Evolutionary conservation across 768 basidiomycete genomes (phyloP).

Genomic region (Trichaptum fuscoviolaceum): DNA sequence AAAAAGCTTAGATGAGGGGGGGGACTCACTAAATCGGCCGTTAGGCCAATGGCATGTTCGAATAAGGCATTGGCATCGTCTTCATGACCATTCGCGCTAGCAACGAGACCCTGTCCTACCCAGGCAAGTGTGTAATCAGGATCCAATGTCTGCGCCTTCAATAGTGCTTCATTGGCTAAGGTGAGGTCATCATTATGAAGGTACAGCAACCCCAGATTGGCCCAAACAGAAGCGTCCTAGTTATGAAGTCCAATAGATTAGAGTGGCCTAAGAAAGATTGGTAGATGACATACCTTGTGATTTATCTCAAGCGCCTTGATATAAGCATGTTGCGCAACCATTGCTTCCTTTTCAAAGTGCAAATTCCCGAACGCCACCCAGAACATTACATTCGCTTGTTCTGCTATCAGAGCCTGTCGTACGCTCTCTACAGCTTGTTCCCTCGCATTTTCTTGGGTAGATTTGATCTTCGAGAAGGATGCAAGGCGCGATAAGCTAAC

Average conservation of each 20-base stretch:
- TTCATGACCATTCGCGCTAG: constrained; percentile 51
- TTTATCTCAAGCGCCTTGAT: constrained; percentile 85
- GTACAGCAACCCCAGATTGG: constrained; percentile 84
- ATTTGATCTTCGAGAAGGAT: constrained; percentile 23
- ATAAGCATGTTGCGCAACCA: constrained; percentile 86
- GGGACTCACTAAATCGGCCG: constrained; percentile 49
- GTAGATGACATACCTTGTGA: constrained; percentile 51
- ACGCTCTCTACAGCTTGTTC: constrained; percentile 48
- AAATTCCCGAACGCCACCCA: constrained; percentile 84
- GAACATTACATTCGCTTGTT: constrained; percentile 64
- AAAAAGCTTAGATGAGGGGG: constrained; percentile 1
- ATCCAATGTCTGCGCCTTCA: constrained; percentile 85
- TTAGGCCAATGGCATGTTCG: constrained; percentile 64
- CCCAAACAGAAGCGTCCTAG: constrained; percentile 76
- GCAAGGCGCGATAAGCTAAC: constrained; percentile 52
- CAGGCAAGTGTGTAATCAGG: constrained; percentile 86
- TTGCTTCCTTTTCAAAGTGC: constrained; percentile 59
- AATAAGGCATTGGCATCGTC: constrained; percentile 63
- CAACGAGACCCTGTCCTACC: constrained; percentile 83
- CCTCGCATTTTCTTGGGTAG: constrained; percentile 28
- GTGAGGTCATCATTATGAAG: constrained; percentile 72
- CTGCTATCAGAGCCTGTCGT: constrained; percentile 66
- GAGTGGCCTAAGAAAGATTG: background rate
- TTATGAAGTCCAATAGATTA: constrained; percentile 6
- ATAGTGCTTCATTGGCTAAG: constrained; percentile 80